Evolutionary conservation across 495 filamentous ascomycete genomes (phyloP).

Genomic region (Apiosordaria backusii): DNA sequence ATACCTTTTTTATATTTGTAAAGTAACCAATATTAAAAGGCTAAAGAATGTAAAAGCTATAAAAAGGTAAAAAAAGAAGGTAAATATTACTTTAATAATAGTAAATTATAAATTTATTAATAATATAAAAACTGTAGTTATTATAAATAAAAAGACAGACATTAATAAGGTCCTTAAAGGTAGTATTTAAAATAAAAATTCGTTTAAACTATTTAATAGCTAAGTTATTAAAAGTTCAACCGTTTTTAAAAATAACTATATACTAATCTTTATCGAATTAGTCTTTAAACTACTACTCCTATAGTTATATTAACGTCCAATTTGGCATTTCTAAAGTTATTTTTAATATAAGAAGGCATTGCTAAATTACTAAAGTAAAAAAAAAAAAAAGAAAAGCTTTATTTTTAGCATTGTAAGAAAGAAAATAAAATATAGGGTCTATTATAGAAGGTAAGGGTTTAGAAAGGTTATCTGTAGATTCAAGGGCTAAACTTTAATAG

Average conservation of each 20-base stretch:
- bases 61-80: slow-evolving; percentile 13
- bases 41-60: slow-evolving; percentile 13
- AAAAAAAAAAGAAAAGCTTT: too few relatives aligned
- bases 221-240: slow-evolving; percentile 12
- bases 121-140: slow-evolving; percentile 22
- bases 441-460: too few relatives aligned
- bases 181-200: slow-evolving; percentile 18
- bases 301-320: too few relatives aligned
- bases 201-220: slow-evolving; percentile 10
- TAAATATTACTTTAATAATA: slow-evolving; percentile 15
- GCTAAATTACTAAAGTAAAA: too few relatives aligned
- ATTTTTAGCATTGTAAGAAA: too few relatives aligned
- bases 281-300: slow-evolving; percentile 13
- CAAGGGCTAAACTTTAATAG: too few relatives aligned
- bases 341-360: too few relatives aligned
- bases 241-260: slow-evolving; percentile 9
- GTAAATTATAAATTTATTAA: slow-evolving; percentile 7
- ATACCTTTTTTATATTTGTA: neutral
- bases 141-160: slow-evolving; percentile 31
- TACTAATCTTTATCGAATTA: slow-evolving; percentile 2
- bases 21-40: neutral
- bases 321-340: too few relatives aligned
- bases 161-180: slow-evolving; percentile 9
- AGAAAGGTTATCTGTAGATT: too few relatives aligned
- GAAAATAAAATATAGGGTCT: too few relatives aligned